Evolutionary conservation across 441 rosid species (phyloP), one percentile per base, ranked within the genome.

Genomic region (Dalechampia spathulata): DNA sequence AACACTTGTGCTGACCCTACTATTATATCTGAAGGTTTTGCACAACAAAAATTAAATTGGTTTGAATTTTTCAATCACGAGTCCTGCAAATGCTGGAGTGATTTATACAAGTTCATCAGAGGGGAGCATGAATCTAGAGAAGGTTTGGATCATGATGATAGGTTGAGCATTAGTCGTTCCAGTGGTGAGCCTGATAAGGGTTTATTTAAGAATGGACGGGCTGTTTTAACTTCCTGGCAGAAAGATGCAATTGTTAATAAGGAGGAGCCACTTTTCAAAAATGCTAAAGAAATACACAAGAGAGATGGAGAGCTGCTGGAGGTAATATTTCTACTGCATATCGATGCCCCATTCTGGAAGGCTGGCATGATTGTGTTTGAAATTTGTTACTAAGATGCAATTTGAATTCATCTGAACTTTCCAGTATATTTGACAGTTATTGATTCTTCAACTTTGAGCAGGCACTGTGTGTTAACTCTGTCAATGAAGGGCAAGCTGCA

Each of bases 261-360:
- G 70, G 91, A 67, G 65, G 65, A 64, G 30, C 66, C 75, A 19
- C 67, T 68, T 69, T 92, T 92, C 63, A 75, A 73, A 63, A 69
- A 50, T 59, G 83, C 92, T 50, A 72, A 75, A 77, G 97, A 86
- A 77, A 68, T 86, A 66, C 82, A 74, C 42, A 86, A 80, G 83
- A 83, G 81, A 72, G 83, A 77, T 28, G 99, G 99, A 62, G 96
- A 89, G 75, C 94, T 92, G 62, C 72, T 92, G 61, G 96, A 92
- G 96, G 99, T 86, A 66, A 61, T 49, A 61, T 2, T 60, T 56
- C 50, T 60, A 7, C 62, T 54, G 3, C 52, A 41, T 63, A 43
- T 59, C 39, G 49, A 41, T 44, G 64, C 52, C 49, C 50, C 52
- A 22, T 51, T 27, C n/a, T n/a, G n/a, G n/a, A 56, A 47, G 36